Conservation (phyloP, 768 basidiomycete genomes). For the Cystobasidium tubakii region DNA sequence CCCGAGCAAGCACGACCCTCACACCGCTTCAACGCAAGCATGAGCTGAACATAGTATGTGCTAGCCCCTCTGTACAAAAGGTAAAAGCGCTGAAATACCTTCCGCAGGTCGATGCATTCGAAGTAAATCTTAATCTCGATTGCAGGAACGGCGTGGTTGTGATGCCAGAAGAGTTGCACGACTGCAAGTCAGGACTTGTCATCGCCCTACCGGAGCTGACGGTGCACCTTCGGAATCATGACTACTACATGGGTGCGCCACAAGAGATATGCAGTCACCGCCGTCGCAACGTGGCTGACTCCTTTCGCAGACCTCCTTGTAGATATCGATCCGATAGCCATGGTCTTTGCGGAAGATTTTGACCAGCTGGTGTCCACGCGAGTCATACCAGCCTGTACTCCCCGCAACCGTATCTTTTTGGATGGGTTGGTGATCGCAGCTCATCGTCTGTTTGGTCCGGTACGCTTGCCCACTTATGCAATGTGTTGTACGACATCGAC, state of each 20-base stretch:
- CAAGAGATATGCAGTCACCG: too few relatives aligned
- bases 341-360: slow-evolving; percentile 54
- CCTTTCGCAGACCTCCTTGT: slow-evolving; percentile 65
- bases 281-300: not conserved
- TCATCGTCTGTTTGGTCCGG: slow-evolving; percentile 79
- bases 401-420: not conserved
- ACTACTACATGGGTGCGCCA: slow-evolving; percentile 65
- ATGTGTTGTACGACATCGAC: too few relatives aligned
- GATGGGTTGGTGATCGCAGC: slow-evolving; percentile 73
- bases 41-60: not conserved
- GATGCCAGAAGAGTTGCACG: slow-evolving; percentile 56
- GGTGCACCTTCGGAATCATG: slow-evolving; percentile 70
- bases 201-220: slow-evolving; percentile 65
- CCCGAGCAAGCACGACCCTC: not conserved
- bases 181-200: slow-evolving; percentile 51
- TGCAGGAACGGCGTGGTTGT: slow-evolving; percentile 58
- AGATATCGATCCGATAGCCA: slow-evolving; percentile 62
- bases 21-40: slow-evolving; percentile 1
- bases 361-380: slow-evolving; percentile 44
- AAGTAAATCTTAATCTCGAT: slow-evolving; percentile 62
- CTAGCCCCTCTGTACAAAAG: not conserved
- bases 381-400: not conserved
- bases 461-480: not conserved
- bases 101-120: slow-evolving; percentile 71
- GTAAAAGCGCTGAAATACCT: not conserved